phyloP scores from a whole-genome alignment of 306 rosid genomes.

The Potentilla sterilis region DNA sequence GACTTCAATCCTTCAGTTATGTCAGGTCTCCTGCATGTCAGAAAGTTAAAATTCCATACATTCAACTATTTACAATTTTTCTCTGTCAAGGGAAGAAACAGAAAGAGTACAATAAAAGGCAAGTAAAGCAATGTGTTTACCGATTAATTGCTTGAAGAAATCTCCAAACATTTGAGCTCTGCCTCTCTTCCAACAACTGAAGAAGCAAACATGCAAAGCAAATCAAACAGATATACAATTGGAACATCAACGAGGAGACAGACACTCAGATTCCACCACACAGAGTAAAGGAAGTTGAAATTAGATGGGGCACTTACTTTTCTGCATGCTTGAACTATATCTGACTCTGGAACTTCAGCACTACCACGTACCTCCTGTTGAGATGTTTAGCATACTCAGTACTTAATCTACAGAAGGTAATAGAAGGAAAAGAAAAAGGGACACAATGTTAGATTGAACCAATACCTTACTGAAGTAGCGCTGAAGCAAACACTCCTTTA shows the following conservation, averaged over 20 bases:
- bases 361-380: slow-evolving; percentile 79
- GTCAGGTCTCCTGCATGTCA: slow-evolving; percentile 70
- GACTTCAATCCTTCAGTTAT: slow-evolving; percentile 67
- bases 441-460: background rate
- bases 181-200: slow-evolving; percentile 87
- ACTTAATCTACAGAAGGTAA: slow-evolving; percentile 14
- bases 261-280: slow-evolving; percentile 21
- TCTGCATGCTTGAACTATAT: slow-evolving; percentile 89
- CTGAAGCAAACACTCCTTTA: slow-evolving; percentile 85
- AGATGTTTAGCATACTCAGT: slow-evolving; percentile 10
- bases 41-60: slow-evolving; percentile 21
- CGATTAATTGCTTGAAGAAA: slow-evolving; percentile 72
- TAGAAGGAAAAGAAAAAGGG: background rate
- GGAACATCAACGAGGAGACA: slow-evolving; percentile 3
- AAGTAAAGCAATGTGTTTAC: slow-evolving; percentile 37
- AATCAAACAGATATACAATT: slow-evolving; percentile 15
- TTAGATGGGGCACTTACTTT: slow-evolving; percentile 49
- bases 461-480: slow-evolving; percentile 90
- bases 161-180: slow-evolving; percentile 62
- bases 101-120: background rate
- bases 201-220: slow-evolving; percentile 28
- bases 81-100: background rate
- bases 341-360: slow-evolving; percentile 83
- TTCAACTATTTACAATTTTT: background rate
- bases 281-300: slow-evolving; percentile 15